phyloP scores from a whole-genome alignment of 192 early-diverging fungal genomes.

The Glomus cerebriforme region DNA sequence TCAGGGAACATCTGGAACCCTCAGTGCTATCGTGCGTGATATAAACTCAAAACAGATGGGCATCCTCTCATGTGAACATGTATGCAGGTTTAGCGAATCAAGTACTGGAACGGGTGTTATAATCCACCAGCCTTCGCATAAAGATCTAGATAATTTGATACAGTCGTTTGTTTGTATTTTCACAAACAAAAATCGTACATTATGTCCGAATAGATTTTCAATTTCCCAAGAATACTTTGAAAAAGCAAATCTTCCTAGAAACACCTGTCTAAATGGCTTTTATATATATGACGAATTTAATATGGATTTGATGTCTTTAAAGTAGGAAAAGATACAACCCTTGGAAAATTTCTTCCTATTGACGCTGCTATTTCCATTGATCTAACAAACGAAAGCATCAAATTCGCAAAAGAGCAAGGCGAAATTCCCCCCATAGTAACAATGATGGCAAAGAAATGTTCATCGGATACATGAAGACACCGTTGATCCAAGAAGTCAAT shows the following conservation, averaged over 20 bases:
- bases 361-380: background rate
- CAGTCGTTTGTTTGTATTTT: background rate
- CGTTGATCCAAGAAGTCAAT: background rate
- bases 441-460: background rate
- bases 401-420: background rate
- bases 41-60: background rate
- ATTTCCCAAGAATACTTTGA: background rate
- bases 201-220: constrained; percentile 21
- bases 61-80: constrained; percentile 18
- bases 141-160: background rate
- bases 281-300: background rate
- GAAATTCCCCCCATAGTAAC: background rate
- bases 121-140: background rate
- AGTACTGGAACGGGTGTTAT: background rate
- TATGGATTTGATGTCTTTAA: background rate
- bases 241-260: background rate
- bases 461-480: constrained; percentile 8
- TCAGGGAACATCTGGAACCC: background rate
- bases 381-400: constrained; percentile 10
- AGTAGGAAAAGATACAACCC: constrained; percentile 5
- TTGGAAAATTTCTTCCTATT: constrained; percentile 8
- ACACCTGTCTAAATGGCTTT: constrained; percentile 9
- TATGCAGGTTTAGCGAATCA: constrained; percentile 15
- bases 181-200: background rate
- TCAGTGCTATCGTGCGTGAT: constrained; percentile 5